A percentile compares a stretch with the other conserved stretches of the same genome.
phyloP scores from a whole-genome alignment of 352 stramenopile genomes.

The Phytopythium montanum region DNA sequence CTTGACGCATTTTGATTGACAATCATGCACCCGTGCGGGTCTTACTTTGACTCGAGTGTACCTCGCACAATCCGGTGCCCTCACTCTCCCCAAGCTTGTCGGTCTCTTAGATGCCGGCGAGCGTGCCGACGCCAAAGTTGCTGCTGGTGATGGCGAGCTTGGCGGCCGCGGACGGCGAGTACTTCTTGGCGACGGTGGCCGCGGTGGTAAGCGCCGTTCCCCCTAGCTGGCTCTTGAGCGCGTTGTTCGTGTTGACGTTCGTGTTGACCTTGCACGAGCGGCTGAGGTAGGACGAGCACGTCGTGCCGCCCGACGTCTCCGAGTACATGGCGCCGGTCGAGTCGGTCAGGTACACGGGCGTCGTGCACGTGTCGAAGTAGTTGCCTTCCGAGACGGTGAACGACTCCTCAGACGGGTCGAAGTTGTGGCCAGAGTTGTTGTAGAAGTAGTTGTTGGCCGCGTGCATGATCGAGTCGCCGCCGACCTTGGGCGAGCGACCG shows the following conservation, averaged over 20 bases:
- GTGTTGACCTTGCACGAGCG: constrained; percentile 13
- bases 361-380: constrained; percentile 26
- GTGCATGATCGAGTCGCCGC: constrained; percentile 18
- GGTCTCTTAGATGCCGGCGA: constrained; percentile 11
- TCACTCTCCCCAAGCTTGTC: neutral
- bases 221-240: constrained; percentile 13
- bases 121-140: constrained; percentile 25
- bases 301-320: constrained; percentile 5
- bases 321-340: constrained; percentile 15
- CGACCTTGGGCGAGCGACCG: constrained; percentile 25
- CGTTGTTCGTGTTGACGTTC: constrained; percentile 17
- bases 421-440: constrained; percentile 16
- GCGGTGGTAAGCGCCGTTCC: constrained; percentile 17
- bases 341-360: constrained; percentile 12
- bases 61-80: neutral
- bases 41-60: neutral
- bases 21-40: neutral
- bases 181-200: constrained; percentile 14
- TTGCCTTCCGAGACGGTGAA: constrained; percentile 20
- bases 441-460: constrained; percentile 26
- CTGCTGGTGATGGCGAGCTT: constrained; percentile 14
- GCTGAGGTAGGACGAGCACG: constrained; percentile 16
- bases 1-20: neutral
- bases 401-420: constrained; percentile 14
- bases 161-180: constrained; percentile 12